Percentiles rank a stretch among this genome's conserved stretches.
Evolutionary conservation across 78 protist species (phyloP).

Genomic region (Dictyostelium brefeldianum): DNA sequence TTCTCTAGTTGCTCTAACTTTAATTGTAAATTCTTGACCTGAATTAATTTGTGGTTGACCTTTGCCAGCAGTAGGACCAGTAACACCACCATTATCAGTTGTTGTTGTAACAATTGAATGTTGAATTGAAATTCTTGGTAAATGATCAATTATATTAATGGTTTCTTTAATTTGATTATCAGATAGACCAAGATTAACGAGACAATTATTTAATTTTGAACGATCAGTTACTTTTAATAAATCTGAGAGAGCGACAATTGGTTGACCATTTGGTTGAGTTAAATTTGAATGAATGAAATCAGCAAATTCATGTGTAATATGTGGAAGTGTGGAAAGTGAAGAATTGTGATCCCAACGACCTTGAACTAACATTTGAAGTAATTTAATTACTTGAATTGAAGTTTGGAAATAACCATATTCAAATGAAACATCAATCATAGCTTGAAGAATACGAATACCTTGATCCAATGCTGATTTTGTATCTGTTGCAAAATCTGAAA

Average conservation of each 20-base stretch:
- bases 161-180: slow-evolving; percentile 27
- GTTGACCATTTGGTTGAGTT: background rate
- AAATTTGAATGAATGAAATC: slow-evolving; percentile 16
- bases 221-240: background rate
- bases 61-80: background rate
- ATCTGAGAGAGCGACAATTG: slow-evolving; percentile 25
- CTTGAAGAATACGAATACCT: slow-evolving; percentile 94
- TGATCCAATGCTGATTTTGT: slow-evolving; percentile 96
- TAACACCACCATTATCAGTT: background rate
- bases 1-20: slow-evolving; percentile 31
- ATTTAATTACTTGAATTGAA: slow-evolving; percentile 67
- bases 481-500: slow-evolving; percentile 97
- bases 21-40: slow-evolving; percentile 32
- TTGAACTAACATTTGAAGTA: slow-evolving; percentile 92
- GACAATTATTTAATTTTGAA: background rate
- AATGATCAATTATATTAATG: slow-evolving; percentile 15
- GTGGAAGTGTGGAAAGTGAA: slow-evolving; percentile 32
- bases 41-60: background rate
- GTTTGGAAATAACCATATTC: slow-evolving; percentile 87
- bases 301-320: slow-evolving; percentile 18
- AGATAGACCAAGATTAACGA: background rate
- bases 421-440: slow-evolving; percentile 94
- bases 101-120: background rate
- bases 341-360: slow-evolving; percentile 80
- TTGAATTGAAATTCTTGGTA: slow-evolving; percentile 57